These are phyloP conservation scores for Wallacemonas sp. DNA, from an alignment of 208 protist genomes.

Conservation along the genomic window DNA sequence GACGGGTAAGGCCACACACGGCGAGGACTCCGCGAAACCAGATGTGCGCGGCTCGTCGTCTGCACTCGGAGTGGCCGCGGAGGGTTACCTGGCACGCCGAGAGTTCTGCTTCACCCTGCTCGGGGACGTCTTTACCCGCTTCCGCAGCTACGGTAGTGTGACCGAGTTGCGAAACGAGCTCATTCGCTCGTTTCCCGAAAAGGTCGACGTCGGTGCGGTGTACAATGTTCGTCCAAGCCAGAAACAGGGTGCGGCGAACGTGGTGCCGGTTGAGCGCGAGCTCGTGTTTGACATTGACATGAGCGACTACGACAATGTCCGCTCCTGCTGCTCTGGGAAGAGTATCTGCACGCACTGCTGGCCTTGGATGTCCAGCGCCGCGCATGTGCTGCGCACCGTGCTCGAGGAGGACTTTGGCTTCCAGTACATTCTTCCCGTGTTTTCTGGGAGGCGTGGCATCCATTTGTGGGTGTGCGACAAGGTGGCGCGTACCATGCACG, in stretches of 20 bases:
- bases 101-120: conserved; percentile 91
- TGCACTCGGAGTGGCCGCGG: conserved; percentile 9
- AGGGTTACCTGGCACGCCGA: conserved; percentile 72
- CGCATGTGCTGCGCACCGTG: conserved; percentile 87
- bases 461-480: conserved; percentile 99
- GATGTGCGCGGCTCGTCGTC: conserved; percentile 5
- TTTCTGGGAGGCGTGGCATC: conserved; percentile 97
- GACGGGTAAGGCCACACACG: neutral
- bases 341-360: conserved; percentile 97
- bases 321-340: conserved; percentile 94
- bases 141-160: conserved; percentile 73
- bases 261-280: conserved; percentile 92
- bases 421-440: conserved; percentile 97
- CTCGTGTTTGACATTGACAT: conserved; percentile 99
- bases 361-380: conserved; percentile 95
- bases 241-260: conserved; percentile 73
- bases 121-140: conserved; percentile 89
- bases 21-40: neutral
- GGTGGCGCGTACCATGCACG: conserved; percentile 78
- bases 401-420: conserved; percentile 97
- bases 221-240: conserved; percentile 86
- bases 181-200: conserved; percentile 76
- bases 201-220: conserved; percentile 89
- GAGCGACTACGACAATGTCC: conserved; percentile 99
- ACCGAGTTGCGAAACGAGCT: conserved; percentile 74